phyloP scores from a whole-genome alignment of 139 green algal genomes.

The Auxenochlorella pyrenoidosa region DNA sequence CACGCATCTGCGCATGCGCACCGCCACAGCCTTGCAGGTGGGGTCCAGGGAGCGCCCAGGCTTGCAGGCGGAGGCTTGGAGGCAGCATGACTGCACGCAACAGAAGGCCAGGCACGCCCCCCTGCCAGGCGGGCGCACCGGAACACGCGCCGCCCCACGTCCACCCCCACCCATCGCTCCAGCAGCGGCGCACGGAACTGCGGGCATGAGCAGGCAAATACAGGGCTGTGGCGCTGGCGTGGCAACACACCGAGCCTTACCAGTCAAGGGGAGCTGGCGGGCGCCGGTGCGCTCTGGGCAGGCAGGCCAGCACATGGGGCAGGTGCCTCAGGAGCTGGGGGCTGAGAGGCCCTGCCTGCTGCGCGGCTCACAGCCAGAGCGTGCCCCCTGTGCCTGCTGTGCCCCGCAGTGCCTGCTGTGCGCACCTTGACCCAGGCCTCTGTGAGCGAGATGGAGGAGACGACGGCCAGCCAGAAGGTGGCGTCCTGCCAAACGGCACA shows the following conservation, averaged over 20 bases:
- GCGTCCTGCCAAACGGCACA: neutral
- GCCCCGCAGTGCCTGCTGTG: neutral
- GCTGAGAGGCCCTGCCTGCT: no score
- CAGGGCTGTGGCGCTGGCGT: neutral
- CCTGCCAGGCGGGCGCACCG: neutral
- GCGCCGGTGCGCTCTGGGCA: neutral
- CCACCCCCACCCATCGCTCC: conserved; percentile 23
- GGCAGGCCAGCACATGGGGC: neutral
- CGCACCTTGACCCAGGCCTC: conserved; percentile 38
- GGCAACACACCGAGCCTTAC: neutral
- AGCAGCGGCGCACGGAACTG: conserved; percentile 27
- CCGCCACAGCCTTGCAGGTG: no score
- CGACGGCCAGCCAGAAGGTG: conserved; percentile 15
- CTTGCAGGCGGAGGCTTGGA: neutral
- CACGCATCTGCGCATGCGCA: no score
- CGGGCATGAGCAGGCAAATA: neutral
- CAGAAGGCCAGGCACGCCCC: no score
- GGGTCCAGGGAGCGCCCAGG: no score
- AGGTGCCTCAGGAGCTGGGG: no score
- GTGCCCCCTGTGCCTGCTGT: no score
- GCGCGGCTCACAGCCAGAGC: no score
- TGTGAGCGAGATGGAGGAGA: conserved; percentile 25
- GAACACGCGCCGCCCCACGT: conserved; percentile 34
- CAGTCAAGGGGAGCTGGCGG: neutral
- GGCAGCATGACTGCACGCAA: neutral